These are phyloP conservation scores for Trametes versicolor DNA, from an alignment of 1,284 basidiomycete genomes.

Conservation along the genomic window DNA sequence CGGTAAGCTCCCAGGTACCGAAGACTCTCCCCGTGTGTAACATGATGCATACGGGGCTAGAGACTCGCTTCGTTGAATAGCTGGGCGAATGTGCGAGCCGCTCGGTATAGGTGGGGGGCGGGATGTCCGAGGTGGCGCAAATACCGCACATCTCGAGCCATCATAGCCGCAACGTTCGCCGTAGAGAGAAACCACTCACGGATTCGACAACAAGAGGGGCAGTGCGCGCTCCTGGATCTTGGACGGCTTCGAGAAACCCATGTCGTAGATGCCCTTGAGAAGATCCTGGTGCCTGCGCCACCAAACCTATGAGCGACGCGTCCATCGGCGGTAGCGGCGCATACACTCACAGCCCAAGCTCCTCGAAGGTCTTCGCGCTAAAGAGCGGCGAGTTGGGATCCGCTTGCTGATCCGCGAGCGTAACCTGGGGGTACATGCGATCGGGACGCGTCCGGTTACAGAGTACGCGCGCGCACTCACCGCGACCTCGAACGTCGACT, in stretches of 20 bases:
- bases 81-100: too few species aligned
- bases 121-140: too few species aligned
- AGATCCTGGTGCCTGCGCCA: conserved; percentile 81
- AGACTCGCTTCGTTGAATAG: too few species aligned
- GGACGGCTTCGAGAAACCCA: conserved; percentile 97
- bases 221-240: conserved; percentile 99
- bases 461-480: conserved; percentile 51
- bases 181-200: conserved; percentile 57
- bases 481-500: conserved; percentile 78
- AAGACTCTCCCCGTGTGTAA: too few species aligned
- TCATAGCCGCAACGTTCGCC: too few species aligned
- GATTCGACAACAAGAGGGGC: conserved; percentile 90
- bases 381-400: conserved; percentile 96
- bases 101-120: too few species aligned
- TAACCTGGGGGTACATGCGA: conserved; percentile 70
- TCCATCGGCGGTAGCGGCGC: not conserved
- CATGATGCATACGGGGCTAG: too few species aligned
- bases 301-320: conserved; percentile 14
- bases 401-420: conserved; percentile 95
- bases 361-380: conserved; percentile 95
- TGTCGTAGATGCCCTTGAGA: conserved; percentile 95
- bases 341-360: conserved; percentile 84
- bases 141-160: too few species aligned
- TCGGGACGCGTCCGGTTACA: conserved; percentile 30
- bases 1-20: too few species aligned